Evolutionary conservation across 257 asterid genomes (phyloP).

Genomic region (Solanum appendiculatum): DNA sequence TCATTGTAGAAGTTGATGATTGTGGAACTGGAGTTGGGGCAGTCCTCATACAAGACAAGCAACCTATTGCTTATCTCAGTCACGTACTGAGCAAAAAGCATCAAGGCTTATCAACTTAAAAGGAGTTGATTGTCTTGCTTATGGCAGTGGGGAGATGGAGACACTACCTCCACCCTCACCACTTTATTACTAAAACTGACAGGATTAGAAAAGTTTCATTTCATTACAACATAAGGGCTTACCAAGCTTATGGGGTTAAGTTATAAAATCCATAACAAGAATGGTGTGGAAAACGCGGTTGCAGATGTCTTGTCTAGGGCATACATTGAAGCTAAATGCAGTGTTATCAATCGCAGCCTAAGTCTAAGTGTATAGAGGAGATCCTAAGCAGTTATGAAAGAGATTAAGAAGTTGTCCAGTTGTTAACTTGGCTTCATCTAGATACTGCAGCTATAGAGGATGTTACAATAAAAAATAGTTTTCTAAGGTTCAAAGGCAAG

Average conservation of each 20-base stretch:
- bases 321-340: neutral
- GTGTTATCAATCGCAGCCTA: neutral
- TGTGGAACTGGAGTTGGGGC: neutral
- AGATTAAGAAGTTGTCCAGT: neutral
- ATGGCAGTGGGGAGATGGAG: neutral
- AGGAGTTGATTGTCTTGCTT: neutral
- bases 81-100: neutral
- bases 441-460: neutral
- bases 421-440: neutral
- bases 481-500: neutral
- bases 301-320: neutral
- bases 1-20: neutral
- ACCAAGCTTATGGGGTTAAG: neutral
- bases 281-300: neutral
- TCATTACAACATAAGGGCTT: neutral
- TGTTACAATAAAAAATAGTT: neutral
- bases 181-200: neutral
- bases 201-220: neutral
- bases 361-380: neutral
- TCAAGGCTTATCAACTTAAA: neutral
- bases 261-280: neutral
- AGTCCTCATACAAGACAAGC: neutral
- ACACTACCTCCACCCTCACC: neutral
- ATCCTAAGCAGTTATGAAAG: neutral
- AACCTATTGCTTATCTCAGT: neutral